These are phyloP conservation scores for Aspergillus uvarum DNA, from an alignment of 2,329 filamentous ascomycete species.

Conservation along the genomic window DNA sequence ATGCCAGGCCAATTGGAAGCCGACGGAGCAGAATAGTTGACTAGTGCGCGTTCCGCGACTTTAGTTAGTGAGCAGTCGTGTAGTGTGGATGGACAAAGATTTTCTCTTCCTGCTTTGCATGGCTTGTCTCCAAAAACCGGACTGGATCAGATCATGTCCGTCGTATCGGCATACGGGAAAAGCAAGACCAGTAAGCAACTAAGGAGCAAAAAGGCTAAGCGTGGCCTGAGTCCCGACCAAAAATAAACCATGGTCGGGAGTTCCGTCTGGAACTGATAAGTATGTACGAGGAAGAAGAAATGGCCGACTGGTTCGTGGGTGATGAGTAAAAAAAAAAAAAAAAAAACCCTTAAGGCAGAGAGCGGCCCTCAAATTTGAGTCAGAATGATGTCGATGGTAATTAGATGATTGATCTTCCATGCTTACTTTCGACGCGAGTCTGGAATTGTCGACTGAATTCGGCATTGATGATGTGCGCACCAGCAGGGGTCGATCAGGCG, in stretches of 20 bases:
- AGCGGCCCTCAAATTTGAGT: constrained; percentile 4
- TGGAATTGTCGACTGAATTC: neutral
- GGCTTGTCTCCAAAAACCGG: neutral
- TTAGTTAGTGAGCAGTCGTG: neutral
- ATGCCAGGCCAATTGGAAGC: constrained; percentile 15
- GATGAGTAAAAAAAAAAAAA: neutral
- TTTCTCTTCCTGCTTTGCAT: neutral
- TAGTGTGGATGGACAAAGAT: neutral
- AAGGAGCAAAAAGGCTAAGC: neutral
- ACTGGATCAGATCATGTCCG: neutral
- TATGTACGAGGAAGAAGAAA: neutral
- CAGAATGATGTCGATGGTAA: constrained; percentile 4
- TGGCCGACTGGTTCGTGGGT: neutral
- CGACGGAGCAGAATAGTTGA: neutral
- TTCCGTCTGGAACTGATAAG: neutral
- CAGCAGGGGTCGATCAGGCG: neutral
- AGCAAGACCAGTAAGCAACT: neutral
- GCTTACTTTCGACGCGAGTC: neutral
- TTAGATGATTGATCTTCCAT: neutral
- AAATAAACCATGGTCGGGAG: constrained; percentile 7
- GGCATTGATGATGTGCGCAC: neutral
- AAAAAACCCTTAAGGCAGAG: neutral
- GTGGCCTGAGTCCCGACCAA: neutral
- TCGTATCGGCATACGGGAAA: constrained; percentile 3
- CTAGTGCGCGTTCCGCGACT: neutral